Evolutionary conservation across 768 basidiomycete genomes (phyloP).

Genomic region (Kwoniella dejecticola): DNA sequence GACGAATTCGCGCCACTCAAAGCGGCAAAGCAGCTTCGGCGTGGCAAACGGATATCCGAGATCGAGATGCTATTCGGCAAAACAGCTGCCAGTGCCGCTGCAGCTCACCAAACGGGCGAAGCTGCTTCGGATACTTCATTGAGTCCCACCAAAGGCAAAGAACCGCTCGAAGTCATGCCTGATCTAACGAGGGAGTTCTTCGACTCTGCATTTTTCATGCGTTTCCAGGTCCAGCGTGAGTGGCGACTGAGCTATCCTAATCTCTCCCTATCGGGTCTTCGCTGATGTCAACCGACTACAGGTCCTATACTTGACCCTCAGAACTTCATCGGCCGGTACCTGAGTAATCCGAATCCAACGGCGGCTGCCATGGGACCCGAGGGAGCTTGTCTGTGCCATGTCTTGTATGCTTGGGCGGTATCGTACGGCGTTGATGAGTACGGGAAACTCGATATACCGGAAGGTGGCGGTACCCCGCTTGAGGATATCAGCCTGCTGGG

Average conservation of each 20-base stretch:
- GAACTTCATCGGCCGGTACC: conserved; percentile 73
- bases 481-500: conserved; percentile 20
- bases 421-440: conserved; percentile 84
- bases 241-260: conserved; percentile 14
- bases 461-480: conserved; percentile 33
- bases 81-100: conserved; percentile 27
- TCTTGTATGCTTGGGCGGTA: conserved; percentile 83
- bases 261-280: background rate
- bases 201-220: conserved; percentile 76
- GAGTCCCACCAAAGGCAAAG: conserved; percentile 12
- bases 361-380: conserved; percentile 66
- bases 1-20: conserved; percentile 92
- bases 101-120: conserved; percentile 9
- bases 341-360: conserved; percentile 55
- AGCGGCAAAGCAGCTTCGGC: conserved; percentile 73
- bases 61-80: conserved; percentile 48
- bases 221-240: conserved; percentile 82
- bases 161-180: conserved; percentile 62
- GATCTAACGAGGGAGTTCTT: conserved; percentile 77
- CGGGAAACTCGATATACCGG: conserved; percentile 62
- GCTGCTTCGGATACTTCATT: conserved; percentile 8
- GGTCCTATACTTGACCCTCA: conserved; percentile 81
- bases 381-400: conserved; percentile 73
- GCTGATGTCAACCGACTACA: conserved; percentile 51
- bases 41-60: conserved; percentile 50